Base-by-base conservation (phyloP, 179 eudicot species). In the Silene noctiflora region DNA sequence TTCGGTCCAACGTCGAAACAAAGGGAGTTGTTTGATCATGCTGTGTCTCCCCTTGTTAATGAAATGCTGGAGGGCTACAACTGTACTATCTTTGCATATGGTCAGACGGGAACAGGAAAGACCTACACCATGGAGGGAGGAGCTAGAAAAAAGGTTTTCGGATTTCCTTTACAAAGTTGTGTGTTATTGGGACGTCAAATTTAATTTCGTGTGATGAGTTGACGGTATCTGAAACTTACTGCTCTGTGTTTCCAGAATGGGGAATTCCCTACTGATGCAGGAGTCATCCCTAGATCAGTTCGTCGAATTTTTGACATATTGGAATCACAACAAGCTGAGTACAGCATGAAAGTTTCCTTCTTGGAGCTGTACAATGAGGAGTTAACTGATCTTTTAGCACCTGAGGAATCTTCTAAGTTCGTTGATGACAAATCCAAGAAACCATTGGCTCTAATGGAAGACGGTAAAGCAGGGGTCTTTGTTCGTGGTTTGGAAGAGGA, bases 51-150 rank as follows among this genome's bases (percentile, higher is more conserved):
- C 27, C 89, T 96, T 61, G 96, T 96, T 21, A 82, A 87, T 77
- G 98, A 96, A 85, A 95, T 92, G 73, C 83, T 96, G n/a, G 96
- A 91, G 81, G 99, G 99, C n/a, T 96, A 93, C 79, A 93, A 89
- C 75, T 96, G 99, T 89, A 96, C 99, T 55, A 89, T 96, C 77
- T 93, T 96, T 82, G 98, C 99, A 17, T 96, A 96, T 82, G 99
- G 99, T 70, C 99, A 96, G 86, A 93, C 98, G 4, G 99, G 99
- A 62, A 96, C 99, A 2, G 99, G 99, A 69, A 96, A 96, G 84
- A 96, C 99, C n/a, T 96, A 96, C 80, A 91, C 99, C 19, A 96
- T 96, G 99, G 99, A 93, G 80, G 99, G 99, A 65, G 96, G 97
- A 82, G 88, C 89, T 80, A 89, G 93, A 78, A 96, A 89, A 83